phyloP scores from a whole-genome alignment of 192 early-diverging fungal genomes.

The Backusella circina region DNA sequence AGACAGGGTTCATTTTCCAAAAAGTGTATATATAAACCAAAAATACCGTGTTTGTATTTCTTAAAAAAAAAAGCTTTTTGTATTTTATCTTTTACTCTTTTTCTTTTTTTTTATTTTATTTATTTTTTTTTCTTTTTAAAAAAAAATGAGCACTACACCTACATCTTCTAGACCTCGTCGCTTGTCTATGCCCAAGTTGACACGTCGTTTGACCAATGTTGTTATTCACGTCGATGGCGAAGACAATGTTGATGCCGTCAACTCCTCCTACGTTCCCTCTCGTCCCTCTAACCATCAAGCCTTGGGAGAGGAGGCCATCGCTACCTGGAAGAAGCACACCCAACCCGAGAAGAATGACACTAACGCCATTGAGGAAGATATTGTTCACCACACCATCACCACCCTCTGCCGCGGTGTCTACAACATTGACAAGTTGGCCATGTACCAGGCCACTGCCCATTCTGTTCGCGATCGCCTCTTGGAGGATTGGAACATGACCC shows the following conservation, averaged over 20 bases:
- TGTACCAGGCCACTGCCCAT: conserved; percentile 91
- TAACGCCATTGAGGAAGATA: conserved; percentile 75
- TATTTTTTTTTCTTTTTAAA: not conserved
- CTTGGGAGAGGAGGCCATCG: not conserved
- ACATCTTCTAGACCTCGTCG: not conserved
- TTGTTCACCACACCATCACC: conserved; percentile 85
- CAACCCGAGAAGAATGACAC: conserved; percentile 39
- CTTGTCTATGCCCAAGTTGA: conserved; percentile 7
- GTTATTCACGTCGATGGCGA: conserved; percentile 5
- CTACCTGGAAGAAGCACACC: not conserved
- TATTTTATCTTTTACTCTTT: not conserved
- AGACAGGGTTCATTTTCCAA: not conserved
- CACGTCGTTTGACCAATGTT: conserved; percentile 11
- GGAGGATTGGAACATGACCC: conserved; percentile 92
- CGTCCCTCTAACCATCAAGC: not conserved
- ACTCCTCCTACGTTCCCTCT: not conserved
- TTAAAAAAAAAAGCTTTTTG: no score
- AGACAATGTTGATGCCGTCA: not conserved
- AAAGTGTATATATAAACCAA: not conserved
- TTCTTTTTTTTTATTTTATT: not conserved
- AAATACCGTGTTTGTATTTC: not conserved
- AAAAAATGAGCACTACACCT: not conserved
- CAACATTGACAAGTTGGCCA: conserved; percentile 90
- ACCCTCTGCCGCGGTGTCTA: conserved; percentile 86
- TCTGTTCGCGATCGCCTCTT: conserved; percentile 90